Evolutionary conservation across 208 protist species (phyloP).

Genomic region (Crithidia bombi): DNA sequence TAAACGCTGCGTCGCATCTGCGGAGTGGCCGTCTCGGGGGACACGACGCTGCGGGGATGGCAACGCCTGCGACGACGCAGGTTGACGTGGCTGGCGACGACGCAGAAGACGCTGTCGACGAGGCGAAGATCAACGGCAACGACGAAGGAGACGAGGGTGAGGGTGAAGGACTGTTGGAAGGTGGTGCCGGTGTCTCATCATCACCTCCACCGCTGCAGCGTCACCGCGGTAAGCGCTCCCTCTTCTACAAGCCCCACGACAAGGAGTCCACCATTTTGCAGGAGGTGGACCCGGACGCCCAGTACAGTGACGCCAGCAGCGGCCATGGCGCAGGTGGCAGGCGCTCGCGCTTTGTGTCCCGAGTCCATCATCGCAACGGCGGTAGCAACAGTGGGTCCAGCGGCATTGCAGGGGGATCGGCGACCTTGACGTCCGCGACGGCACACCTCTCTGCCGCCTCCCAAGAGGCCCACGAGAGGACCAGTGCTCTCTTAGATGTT

Average conservation of each 20-base stretch:
- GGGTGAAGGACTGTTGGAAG: not conserved
- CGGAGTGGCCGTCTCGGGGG: not conserved
- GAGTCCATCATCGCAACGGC: not conserved
- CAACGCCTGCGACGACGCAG: too few relatives aligned
- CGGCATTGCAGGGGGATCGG: not conserved
- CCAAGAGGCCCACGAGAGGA: slow-evolving; percentile 1
- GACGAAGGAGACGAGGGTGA: not conserved
- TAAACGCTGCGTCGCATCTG: too few relatives aligned
- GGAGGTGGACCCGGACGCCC: not conserved
- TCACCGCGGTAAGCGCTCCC: slow-evolving; percentile 45
- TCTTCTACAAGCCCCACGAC: slow-evolving; percentile 40
- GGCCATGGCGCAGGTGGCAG: not conserved
- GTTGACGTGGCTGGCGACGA: not conserved
- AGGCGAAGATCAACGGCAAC: too few relatives aligned
- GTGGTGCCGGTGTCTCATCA: too few relatives aligned
- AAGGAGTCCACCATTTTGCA: slow-evolving; percentile 7
- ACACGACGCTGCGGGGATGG: too few relatives aligned
- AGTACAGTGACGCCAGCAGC: not conserved
- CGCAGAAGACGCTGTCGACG: too few relatives aligned
- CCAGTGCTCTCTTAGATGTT: slow-evolving; percentile 40
- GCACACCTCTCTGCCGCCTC: slow-evolving; percentile 7
- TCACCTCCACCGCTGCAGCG: slow-evolving; percentile 28
- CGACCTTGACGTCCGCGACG: not conserved
- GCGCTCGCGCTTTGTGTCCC: slow-evolving; percentile 24
- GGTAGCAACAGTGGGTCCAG: not conserved